Evolutionary conservation across 768 basidiomycete species (phyloP), one percentile per base, ranked within the genome.

Genomic region (Crassisporium funariophilum): DNA sequence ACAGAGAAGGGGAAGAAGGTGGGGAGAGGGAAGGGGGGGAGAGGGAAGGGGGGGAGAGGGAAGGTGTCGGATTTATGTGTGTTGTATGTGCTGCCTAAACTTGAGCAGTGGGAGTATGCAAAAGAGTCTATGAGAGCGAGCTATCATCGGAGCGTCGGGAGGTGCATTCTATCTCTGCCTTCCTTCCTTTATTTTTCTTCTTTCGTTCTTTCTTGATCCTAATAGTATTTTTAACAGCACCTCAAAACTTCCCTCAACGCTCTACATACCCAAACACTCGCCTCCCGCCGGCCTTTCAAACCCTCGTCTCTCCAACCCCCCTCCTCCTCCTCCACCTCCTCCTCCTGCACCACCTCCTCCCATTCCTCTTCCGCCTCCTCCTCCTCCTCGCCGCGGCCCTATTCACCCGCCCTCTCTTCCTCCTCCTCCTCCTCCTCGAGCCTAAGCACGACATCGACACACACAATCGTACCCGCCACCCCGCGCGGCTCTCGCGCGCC

Each of bases 101-200:
- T 92, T 20, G 80, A 79, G 39, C 83, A 89, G 57, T 92, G 90
- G 90, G 82, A 84, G n/a, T 89, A 90, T 57, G 87, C 84, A 12
- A 74, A 70, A 42, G 88, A 89, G 53, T 91, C 31, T 87, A 86
- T 53, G 90, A 92, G 59, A 70, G 70, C 19, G 87, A 91, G 57
- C 70, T 92, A 20, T 55, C 75, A 13, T 54, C 61, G 1, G 66
- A 72, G 15, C 69, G 63, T 40, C 74, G 80, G 65, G 70, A 77
- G n/a, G n/a, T n/a, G n/a, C n/a, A n/a, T n/a, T n/a, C n/a, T n/a
- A n/a, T n/a, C n/a, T n/a, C n/a, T n/a, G n/a, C n/a, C n/a, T n/a
- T n/a, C n/a, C n/a, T n/a, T n/a, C n/a, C n/a, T n/a, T n/a, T n/a
- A n/a, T n/a, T n/a, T n/a, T n/a, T n/a, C n/a, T n/a, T n/a, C n/a